These are phyloP conservation scores for Pseudonectria buxi DNA, from an alignment of 2,329 filamentous ascomycete genomes.

Conservation along the genomic window DNA sequence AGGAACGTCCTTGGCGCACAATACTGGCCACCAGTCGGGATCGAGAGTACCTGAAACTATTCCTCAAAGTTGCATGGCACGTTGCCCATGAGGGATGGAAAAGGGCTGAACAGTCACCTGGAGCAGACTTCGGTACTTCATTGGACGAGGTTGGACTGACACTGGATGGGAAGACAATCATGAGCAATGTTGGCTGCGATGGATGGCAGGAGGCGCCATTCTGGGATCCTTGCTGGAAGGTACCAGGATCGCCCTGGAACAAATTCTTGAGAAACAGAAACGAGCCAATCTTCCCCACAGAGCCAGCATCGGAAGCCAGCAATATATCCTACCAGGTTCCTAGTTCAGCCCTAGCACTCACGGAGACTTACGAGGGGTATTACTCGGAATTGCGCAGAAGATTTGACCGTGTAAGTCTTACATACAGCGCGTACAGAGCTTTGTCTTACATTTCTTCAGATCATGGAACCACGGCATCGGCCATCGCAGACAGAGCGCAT, in stretches of 20 bases:
- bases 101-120: constrained; percentile 3
- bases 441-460: constrained; percentile 2
- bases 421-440: background rate
- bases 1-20: constrained; percentile 2
- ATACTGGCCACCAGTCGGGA: background rate
- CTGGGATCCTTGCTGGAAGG: constrained; percentile 14
- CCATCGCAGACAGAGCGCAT: background rate
- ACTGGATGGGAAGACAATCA: constrained; percentile 9
- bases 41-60: constrained; percentile 6
- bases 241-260: constrained; percentile 19
- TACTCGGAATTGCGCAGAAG: constrained; percentile 4
- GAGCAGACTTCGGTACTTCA: constrained; percentile 15
- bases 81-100: constrained; percentile 7
- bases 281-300: constrained; percentile 6
- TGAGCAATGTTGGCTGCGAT: constrained; percentile 7
- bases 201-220: constrained; percentile 8
- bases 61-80: constrained; percentile 11
- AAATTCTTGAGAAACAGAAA: constrained; percentile 15
- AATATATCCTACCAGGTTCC: constrained; percentile 7
- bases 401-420: constrained; percentile 4
- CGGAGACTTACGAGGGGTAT: background rate
- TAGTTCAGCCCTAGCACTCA: constrained; percentile 4
- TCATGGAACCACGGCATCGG: background rate
- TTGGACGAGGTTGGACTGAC: constrained; percentile 13
- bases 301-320: background rate